Base-by-base conservation (phyloP, 768 basidiomycete genomes). In the Myochromella boudieri region DNA sequence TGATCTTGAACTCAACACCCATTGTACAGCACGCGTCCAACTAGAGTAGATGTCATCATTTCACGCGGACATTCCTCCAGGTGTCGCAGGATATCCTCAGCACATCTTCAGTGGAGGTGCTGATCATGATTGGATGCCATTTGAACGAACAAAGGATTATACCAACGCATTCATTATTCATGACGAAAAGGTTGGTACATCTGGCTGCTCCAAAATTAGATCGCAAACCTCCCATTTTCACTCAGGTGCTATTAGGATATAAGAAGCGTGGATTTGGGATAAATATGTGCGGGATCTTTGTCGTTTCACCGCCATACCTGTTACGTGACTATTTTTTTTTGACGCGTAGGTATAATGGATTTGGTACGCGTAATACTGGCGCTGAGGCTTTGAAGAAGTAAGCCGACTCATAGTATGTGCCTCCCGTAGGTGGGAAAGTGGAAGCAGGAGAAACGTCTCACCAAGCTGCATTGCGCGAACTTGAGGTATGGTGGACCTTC, bases 191-290 rank as follows among this genome's bases (percentile, higher is more conserved):
- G 80, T 80, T 40, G 29, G 53, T 51, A 27, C 31, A 18, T 46
- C 48, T 28, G 38, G 31, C 3, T 14, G 17, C 21, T 9, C 24
- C 26, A 37, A 45, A 44, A 34, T 24, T 15, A 42, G 31, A 11
- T 32, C 33, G n/a, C 7, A 14, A 34, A 6, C 14, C 14, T n/a
- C n/a, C 6, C 33, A 12, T 32, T 6, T 36, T 26, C 15, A n/a
- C n/a, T n/a, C 46, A 88, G 82, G 64, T 91, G 11, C 65, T 91
- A 12, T 74, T 91, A 7, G 89, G 89, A 3, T 78, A 77, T 56
- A 91, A 91, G 65, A 91, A 91, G 61, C 75, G 89, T 20, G 89
- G 89, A 1, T 82, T 89, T 59, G 89, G 88, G 20, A 67, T 67
- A 28, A 73, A 77, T 50, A 70, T 79, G 87, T 87, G 53, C 45